Base-by-base conservation (phyloP, 2,329 filamentous ascomycete genomes). In the Colletotrichum chlorophyti region DNA sequence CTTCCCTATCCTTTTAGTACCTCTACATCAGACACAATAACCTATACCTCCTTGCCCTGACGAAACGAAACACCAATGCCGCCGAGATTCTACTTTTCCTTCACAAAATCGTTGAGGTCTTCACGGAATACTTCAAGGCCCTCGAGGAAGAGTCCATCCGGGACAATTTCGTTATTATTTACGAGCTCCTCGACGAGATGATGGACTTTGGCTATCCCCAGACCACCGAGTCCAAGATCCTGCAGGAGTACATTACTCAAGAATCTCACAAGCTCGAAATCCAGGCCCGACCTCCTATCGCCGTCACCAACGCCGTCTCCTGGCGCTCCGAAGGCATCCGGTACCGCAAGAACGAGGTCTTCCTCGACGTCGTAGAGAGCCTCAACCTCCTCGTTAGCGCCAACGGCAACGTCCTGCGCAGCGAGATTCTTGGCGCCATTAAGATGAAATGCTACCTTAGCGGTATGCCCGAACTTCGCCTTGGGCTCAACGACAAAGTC, bases 371-470 rank as follows among this genome's bases (percentile, higher is more conserved):
- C 29, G 87, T 99, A 67, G 95, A 99, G 77, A 96, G 91, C 45
- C 86, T 99, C 69, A 99, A 99, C 76, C 86, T 99, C 31, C 86
- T 99, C 17, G 95, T 99, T 17, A 96, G 92, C 51, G 87, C 93
- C 53, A 96, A 92, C 68, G 95, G 95, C 74, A 98, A 97, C 71
- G 95, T 99, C 5, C 80, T 99, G 60, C 90, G 95, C 21, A 97
- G 93, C 7, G 95, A 99, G 78, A 99, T 99, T 67, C 82, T 99
- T 21, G 95, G 95, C 53, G 93, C 95, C 38, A 89, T 99, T 75
- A 99, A 99, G 80, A 97, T 99, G 95, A 99, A 99, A 79, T 99
- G 95, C 78, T 99, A 99, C 72, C 83, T 99, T 14, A 97, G 92
- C 42, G 95, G 95, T 58, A 99, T 99, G 95, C 95, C 95, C 10